Evolutionary conservation across 768 basidiomycete genomes (phyloP).

Genomic region (Crepidotus variabilis): DNA sequence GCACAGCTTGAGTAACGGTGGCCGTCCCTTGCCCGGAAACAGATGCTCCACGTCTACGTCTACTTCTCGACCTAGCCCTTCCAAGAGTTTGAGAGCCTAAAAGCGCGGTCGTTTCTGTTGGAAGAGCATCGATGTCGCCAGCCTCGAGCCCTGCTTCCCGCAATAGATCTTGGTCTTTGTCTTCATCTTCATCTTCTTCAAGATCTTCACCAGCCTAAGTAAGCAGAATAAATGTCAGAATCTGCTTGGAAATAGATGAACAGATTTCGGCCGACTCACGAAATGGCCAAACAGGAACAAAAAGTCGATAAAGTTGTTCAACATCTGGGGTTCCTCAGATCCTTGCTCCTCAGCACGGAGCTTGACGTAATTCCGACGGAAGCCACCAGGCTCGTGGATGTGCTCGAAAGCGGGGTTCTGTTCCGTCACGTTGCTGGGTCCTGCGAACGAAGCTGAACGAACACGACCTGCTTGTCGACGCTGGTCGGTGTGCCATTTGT

Average conservation of each 20-base stretch:
- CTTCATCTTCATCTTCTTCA: slow-evolving; percentile 84
- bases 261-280: slow-evolving; percentile 45
- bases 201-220: slow-evolving; percentile 85
- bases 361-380: slow-evolving; percentile 78
- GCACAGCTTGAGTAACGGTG: slow-evolving; percentile 83
- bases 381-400: slow-evolving; percentile 90
- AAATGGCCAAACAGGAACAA: slow-evolving; percentile 94
- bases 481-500: slow-evolving; percentile 89
- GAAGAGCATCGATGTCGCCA: slow-evolving; percentile 18
- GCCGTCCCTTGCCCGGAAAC: slow-evolving; percentile 78
- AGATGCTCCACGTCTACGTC: slow-evolving; percentile 46
- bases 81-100: slow-evolving; percentile 27
- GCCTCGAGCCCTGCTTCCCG: slow-evolving; percentile 30
- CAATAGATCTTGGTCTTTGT: slow-evolving; percentile 64
- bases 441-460: slow-evolving; percentile 70
- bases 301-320: slow-evolving; percentile 93
- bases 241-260: slow-evolving; percentile 2
- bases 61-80: slow-evolving; percentile 41
- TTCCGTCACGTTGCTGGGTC: slow-evolving; percentile 40
- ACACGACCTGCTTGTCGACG: slow-evolving; percentile 55
- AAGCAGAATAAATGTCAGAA: slow-evolving; percentile 1
- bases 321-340: slow-evolving; percentile 52
- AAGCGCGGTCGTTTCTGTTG: slow-evolving; percentile 55
- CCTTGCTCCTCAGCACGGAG: slow-evolving; percentile 69
- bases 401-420: slow-evolving; percentile 81